Evolutionary conservation across 805 yeast genomes (phyloP).

Genomic region (Myxozyma udenii): DNA sequence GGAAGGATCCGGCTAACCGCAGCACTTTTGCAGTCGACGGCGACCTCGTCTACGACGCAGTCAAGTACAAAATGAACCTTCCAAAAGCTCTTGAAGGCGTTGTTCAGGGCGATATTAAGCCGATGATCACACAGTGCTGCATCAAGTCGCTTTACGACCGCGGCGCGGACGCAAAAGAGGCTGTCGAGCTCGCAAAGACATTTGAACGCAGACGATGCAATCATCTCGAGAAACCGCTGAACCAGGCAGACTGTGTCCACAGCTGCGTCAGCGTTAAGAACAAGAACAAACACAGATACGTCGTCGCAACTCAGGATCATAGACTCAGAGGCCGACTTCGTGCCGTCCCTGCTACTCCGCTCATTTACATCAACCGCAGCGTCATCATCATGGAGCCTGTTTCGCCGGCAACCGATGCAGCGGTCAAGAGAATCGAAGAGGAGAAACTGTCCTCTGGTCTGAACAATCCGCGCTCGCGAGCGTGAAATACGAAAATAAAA

Average conservation of each 20-base stretch:
- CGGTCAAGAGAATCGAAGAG: slow-evolving; percentile 53
- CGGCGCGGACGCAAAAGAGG: slow-evolving; percentile 53
- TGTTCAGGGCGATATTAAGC: slow-evolving; percentile 79
- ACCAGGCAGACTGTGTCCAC: slow-evolving; percentile 72
- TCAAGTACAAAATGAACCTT: slow-evolving; percentile 69
- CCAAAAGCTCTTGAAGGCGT: slow-evolving; percentile 76
- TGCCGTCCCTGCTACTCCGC: slow-evolving; percentile 82
- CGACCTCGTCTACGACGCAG: slow-evolving; percentile 64
- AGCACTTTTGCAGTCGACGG: slow-evolving; percentile 62
- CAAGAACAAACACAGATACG: slow-evolving; percentile 82
- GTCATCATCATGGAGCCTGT: slow-evolving; percentile 97
- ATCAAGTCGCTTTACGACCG: slow-evolving; percentile 71
- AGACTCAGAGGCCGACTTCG: slow-evolving; percentile 67
- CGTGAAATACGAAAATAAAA: background rate
- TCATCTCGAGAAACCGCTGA: slow-evolving; percentile 58
- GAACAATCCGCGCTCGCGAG: slow-evolving; percentile 50
- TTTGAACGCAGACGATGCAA: slow-evolving; percentile 92
- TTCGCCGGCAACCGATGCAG: slow-evolving; percentile 61
- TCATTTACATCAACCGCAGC: slow-evolving; percentile 80
- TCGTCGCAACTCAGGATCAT: slow-evolving; percentile 80
- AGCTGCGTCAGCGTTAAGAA: slow-evolving; percentile 69
- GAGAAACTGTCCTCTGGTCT: slow-evolving; percentile 74
- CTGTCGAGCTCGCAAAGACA: slow-evolving; percentile 74
- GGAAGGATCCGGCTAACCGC: too few species aligned
- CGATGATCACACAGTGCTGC: slow-evolving; percentile 94